These are phyloP conservation scores for Hyphopichia wangnamkhiaoensis DNA, from an alignment of 1,139 yeast species.

Conservation along the genomic window DNA sequence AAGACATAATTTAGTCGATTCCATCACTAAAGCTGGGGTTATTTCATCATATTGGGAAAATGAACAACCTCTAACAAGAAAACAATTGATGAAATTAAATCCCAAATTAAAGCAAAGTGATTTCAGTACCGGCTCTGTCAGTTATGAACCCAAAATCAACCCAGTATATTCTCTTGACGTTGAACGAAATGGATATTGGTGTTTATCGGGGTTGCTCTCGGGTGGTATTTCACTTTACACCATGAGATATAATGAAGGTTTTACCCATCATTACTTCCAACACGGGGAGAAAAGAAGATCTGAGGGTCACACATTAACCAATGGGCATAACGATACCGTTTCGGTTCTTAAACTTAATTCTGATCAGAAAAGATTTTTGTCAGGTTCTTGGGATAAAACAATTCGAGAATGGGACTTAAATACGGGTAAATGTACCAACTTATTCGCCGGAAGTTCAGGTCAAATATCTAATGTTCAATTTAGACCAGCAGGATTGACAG, in stretches of 20 bases:
- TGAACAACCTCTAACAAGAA: slow-evolving; percentile 71
- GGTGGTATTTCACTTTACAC: slow-evolving; percentile 91
- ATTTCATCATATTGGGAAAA: slow-evolving; percentile 91
- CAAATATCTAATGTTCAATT: slow-evolving; percentile 78
- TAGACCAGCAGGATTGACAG: slow-evolving; percentile 70
- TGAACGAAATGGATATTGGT: slow-evolving; percentile 81
- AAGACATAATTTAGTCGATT: slow-evolving; percentile 83
- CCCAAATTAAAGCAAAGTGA: slow-evolving; percentile 48
- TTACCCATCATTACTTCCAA: slow-evolving; percentile 71
- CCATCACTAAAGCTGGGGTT: slow-evolving; percentile 82
- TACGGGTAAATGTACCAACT: slow-evolving; percentile 57
- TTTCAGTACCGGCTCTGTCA: slow-evolving; percentile 39
- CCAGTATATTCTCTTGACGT: slow-evolving; percentile 89
- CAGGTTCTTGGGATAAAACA: slow-evolving; percentile 90
- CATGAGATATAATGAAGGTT: slow-evolving; percentile 81
- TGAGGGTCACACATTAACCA: slow-evolving; percentile 7
- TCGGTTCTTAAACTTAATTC: slow-evolving; percentile 67
- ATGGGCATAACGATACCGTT: slow-evolving; percentile 71
- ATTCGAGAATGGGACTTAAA: slow-evolving; percentile 84
- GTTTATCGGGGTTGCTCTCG: slow-evolving; percentile 74
- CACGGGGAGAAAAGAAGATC: slow-evolving; percentile 26
- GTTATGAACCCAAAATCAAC: slow-evolving; percentile 67
- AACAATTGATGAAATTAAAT: slow-evolving; percentile 39
- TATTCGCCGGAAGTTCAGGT: slow-evolving; percentile 62
- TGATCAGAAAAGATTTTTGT: slow-evolving; percentile 60